Evolutionary conservation across 805 yeast genomes (phyloP).

Genomic region (Lachancea mirantina): DNA sequence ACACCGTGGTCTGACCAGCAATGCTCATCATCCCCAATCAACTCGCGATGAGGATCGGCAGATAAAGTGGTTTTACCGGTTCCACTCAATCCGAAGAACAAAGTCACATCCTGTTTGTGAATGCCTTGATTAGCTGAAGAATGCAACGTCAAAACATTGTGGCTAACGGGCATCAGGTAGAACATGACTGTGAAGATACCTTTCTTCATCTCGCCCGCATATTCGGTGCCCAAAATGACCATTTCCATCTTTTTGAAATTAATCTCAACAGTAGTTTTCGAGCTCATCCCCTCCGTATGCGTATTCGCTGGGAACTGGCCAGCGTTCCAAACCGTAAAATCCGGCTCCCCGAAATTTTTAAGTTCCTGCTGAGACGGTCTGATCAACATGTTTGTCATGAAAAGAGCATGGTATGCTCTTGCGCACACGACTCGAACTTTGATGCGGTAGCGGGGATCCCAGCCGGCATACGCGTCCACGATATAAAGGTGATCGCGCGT

Average conservation of each 20-base stretch:
- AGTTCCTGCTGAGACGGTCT: constrained; percentile 90
- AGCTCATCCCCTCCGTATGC: constrained; percentile 95
- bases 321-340: constrained; percentile 95
- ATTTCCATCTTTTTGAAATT: constrained; percentile 97
- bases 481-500: constrained; percentile 91
- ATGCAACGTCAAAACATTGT: constrained; percentile 86
- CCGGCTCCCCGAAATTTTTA: constrained; percentile 89
- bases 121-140: constrained; percentile 91
- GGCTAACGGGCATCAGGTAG: constrained; percentile 93
- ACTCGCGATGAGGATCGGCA: constrained; percentile 88
- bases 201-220: constrained; percentile 99
- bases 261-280: constrained; percentile 90
- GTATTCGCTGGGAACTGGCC: constrained; percentile 98
- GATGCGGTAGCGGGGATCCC: constrained; percentile 97
- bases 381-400: constrained; percentile 97
- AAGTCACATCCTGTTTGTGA: constrained; percentile 75
- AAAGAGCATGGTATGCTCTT: constrained; percentile 95
- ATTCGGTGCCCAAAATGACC: constrained; percentile 97
- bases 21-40: constrained; percentile 98
- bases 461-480: constrained; percentile 95
- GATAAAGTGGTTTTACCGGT: constrained; percentile 97
- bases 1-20: constrained; percentile 99
- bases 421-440: constrained; percentile 96
- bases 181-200: constrained; percentile 99
- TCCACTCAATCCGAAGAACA: constrained; percentile 95